phyloP scores from a whole-genome alignment of 176 grass and related monocot genomes.

The Areca catechu region DNA sequence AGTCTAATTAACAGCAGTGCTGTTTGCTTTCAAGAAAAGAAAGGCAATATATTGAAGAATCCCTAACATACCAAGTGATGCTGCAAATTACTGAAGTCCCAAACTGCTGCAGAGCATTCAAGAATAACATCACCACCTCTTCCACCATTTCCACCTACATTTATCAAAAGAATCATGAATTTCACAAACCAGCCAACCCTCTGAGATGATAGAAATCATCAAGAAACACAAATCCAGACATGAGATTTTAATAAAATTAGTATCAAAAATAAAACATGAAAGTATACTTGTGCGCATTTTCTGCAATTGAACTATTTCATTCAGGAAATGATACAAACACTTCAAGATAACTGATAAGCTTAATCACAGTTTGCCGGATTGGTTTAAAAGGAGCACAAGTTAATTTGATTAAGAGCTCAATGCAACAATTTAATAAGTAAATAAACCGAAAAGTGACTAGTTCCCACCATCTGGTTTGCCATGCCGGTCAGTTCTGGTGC shows the following conservation, averaged over 20 bases:
- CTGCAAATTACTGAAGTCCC: conserved; percentile 72
- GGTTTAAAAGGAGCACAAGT: too few relatives aligned
- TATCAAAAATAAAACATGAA: background rate
- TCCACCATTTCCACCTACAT: conserved; percentile 74
- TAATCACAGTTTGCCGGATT: too few relatives aligned
- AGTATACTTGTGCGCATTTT: too few relatives aligned
- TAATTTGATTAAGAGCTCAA: too few relatives aligned
- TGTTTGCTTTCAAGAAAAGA: too few relatives aligned
- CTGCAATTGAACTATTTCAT: background rate
- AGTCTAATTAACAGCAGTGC: too few relatives aligned
- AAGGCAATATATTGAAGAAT: too few relatives aligned
- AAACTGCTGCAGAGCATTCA: conserved; percentile 65
- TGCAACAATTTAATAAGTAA: background rate
- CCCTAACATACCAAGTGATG: conserved; percentile 49
- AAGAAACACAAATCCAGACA: background rate
- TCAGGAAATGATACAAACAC: conserved; percentile 25
- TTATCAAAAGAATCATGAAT: background rate
- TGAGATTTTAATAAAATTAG: background rate
- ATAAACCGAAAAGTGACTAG: background rate
- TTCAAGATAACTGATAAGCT: background rate
- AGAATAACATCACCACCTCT: conserved; percentile 83
- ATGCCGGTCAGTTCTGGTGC: conserved; percentile 31
- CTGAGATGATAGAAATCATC: background rate
- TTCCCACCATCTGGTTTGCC: conserved; percentile 53
- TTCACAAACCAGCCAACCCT: background rate